Percentiles rank a stretch among this genome's conserved stretches.
These are phyloP conservation scores for Fusarium goolgardi DNA, from an alignment of 2,329 filamentous ascomycete genomes.

Conservation along the genomic window DNA sequence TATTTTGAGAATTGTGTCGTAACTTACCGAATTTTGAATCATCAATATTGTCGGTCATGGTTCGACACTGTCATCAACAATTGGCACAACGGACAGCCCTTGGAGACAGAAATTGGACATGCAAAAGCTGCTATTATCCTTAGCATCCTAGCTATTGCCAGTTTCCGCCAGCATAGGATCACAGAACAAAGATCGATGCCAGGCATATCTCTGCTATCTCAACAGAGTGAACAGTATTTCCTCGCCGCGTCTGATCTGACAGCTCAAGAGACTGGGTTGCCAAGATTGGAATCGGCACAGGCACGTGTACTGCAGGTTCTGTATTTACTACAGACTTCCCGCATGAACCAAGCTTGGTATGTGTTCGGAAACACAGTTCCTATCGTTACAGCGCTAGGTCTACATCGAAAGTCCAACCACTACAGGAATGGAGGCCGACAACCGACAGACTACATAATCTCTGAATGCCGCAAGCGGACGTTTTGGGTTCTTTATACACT, in stretches of 20 bases:
- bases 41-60: slow-evolving; percentile 64
- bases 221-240: slow-evolving; percentile 55
- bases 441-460: slow-evolving; percentile 55
- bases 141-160: slow-evolving; percentile 61
- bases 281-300: slow-evolving; percentile 67
- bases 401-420: slow-evolving; percentile 44
- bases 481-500: slow-evolving; percentile 73
- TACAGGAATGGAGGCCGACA: slow-evolving; percentile 36
- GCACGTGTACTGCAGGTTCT: slow-evolving; percentile 67
- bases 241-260: slow-evolving; percentile 55
- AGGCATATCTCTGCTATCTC: not conserved
- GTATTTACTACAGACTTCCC: slow-evolving; percentile 68
- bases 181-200: not conserved
- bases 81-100: slow-evolving; percentile 50
- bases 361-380: slow-evolving; percentile 68
- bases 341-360: slow-evolving; percentile 71
- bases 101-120: slow-evolving; percentile 55
- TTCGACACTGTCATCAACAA: slow-evolving; percentile 55
- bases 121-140: slow-evolving; percentile 61
- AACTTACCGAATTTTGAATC: slow-evolving; percentile 68
- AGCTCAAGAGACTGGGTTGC: slow-evolving; percentile 63
- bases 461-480: slow-evolving; percentile 65
- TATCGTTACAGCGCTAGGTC: slow-evolving; percentile 59
- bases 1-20: slow-evolving; percentile 72
- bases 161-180: slow-evolving; percentile 35